These are phyloP conservation scores for Gentiana straminea DNA, from an alignment of 257 asterid species.

Conservation along the genomic window DNA sequence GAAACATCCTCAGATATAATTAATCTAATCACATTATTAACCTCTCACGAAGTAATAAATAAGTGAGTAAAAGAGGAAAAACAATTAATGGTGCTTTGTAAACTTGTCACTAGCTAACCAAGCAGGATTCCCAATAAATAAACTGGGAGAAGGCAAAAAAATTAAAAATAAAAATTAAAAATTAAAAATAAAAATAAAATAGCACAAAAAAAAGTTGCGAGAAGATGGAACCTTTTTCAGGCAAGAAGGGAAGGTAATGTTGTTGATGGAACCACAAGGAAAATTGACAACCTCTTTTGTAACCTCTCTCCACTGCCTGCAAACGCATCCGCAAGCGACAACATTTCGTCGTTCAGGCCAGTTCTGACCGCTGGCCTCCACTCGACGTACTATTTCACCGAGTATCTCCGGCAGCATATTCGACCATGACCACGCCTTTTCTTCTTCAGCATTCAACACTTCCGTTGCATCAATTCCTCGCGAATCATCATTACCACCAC, in stretches of 20 bases:
- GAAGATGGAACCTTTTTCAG: constrained; percentile 52
- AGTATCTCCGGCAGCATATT: constrained; percentile 74
- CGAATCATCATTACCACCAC: constrained; percentile 11
- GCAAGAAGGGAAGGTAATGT: constrained; percentile 79
- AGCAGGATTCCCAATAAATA: too few species aligned
- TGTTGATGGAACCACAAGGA: constrained; percentile 26
- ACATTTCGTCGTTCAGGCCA: constrained; percentile 92
- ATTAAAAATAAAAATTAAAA: not conserved
- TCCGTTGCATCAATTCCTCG: constrained; percentile 12
- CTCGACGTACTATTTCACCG: constrained; percentile 61
- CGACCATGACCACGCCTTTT: constrained; percentile 41
- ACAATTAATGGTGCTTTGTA: too few species aligned
- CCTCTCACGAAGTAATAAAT: too few species aligned
- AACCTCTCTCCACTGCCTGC: constrained; percentile 82
- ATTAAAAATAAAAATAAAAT: not conserved
- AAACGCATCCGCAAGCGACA: constrained; percentile 86
- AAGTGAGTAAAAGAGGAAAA: too few species aligned
- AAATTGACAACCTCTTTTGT: constrained; percentile 58
- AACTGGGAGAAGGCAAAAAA: too few species aligned
- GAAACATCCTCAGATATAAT: too few species aligned
- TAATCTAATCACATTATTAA: too few species aligned
- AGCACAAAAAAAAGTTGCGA: too few species aligned
- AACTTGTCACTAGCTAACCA: too few species aligned
- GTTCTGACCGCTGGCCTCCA: constrained; percentile 55
- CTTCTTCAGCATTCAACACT: constrained; percentile 14